Base-by-base conservation (phyloP, 352 stramenopile genomes). In the Phytophthora fragariae region DNA sequence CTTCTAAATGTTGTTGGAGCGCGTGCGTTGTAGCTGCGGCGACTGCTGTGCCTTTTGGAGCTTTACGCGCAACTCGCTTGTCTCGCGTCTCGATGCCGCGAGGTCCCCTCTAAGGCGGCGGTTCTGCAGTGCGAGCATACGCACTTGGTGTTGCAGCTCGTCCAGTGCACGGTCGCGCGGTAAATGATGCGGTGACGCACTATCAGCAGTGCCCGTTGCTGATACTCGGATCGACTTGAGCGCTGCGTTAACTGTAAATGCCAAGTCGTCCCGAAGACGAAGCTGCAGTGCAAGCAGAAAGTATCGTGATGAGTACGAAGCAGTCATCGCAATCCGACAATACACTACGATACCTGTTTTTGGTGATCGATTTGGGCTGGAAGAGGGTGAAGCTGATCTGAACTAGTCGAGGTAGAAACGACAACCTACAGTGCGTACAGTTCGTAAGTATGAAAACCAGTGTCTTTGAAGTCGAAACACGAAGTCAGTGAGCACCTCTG, bases 181-280 rank as follows among this genome's bases (percentile, higher is more conserved):
- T 27, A 80, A 61, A 17, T 79, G 60, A 0, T 58, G 27, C 2
- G 66, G 24, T 21, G 56, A 52, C 19, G 41, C 17, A 24, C 47
- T 24, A 24, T 65, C 35, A 17, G 39, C 46, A 14, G 41, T 44
- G 5, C 27, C 29, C 1, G 19, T 57, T 1, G 72, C 47, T 9
- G 82, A 72, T 14, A 86, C 81, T 37, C 82, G 77, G 55, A 94
- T 93, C 9, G 89, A 95, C 59, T 89, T 89, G 35, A 95, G 81
- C 10, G 85, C 86, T 7, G 89, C 89, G 58, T 94, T 94, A 17
- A 93, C 86, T 44, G 85, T 93, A 71, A 91, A 93, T 24, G 80
- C 76, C 31, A 95, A 75, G 57, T 95, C 83, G 15, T 92, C 84
- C 11, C 89, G 86, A 57, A 94, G 86, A 14, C 89, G 85, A 10